Base-by-base conservation (phyloP, 169 alveolate species). In the Plasmodium ovale region DNA sequence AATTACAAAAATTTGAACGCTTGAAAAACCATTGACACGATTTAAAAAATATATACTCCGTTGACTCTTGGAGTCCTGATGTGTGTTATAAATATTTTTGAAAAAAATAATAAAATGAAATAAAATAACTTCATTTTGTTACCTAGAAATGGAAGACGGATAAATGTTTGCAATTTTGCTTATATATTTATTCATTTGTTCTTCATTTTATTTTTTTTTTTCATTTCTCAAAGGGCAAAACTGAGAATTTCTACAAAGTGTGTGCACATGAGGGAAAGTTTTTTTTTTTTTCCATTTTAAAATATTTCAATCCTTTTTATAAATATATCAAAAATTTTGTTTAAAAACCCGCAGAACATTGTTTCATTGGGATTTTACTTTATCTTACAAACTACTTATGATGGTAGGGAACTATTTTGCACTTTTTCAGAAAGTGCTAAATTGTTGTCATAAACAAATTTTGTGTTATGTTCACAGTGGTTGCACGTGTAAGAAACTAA, bases 381-480 rank as follows among this genome's bases (percentile, higher is more conserved):
- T 14, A 14, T 14, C n/a, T 44, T 44, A 19, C 6, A 44, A 14
- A 47, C 16, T 44, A 44, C n/a, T 14, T 44, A 44, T 44, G 12
- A 47, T 47, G 16, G 4, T 47, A 21, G 35, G 27, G 12, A 9
- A n/a, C 7, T 3, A 3, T 62, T 37, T 60, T 62, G 68, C 29
- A 64, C 31, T 39, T 37, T 59, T 31, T 56, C 39, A 42, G 56
- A 19, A 64, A 10, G n/a, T 19, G 25, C 29, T 68, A 51, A 67
- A 51, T 39, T 27, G 25, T 51, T 64, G 10, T 79, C 89, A 68
- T 79, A 79, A 49, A 79, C 89, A 65, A 79, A 37, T 67, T 79
- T 79, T 7, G 89, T 79, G 60, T 47, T 58, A 35, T 79, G 71
- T 27, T 79, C 84, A 29, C 89, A 79, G 23, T 79, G 68, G 68